A percentile compares a stretch with the other conserved stretches of the same genome.
These are phyloP conservation scores for Artemisia tridentata DNA, from an alignment of 129 eudicot genomes.

Conservation along the genomic window DNA sequence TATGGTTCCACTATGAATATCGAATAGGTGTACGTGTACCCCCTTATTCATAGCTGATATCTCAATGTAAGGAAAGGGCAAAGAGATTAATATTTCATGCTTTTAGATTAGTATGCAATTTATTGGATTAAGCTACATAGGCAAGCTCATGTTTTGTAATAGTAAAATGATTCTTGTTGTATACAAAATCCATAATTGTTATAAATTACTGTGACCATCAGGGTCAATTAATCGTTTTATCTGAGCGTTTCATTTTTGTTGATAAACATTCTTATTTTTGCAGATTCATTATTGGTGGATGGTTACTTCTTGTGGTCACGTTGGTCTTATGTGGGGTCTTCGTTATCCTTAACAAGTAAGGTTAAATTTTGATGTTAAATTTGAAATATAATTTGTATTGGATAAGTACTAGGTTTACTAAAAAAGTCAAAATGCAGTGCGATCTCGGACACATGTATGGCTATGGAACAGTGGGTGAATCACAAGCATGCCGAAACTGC, in stretches of 20 bases:
- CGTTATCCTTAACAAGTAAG: constrained; percentile 85
- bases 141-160: constrained; percentile 34
- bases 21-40: too few species aligned
- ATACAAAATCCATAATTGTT: too few species aligned
- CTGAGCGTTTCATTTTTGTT: constrained; percentile 18
- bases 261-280: constrained; percentile 24
- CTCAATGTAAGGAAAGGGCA: too few species aligned
- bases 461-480: constrained; percentile 94
- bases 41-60: too few species aligned
- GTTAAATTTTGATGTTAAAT: constrained; percentile 3
- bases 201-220: too few species aligned
- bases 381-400: neutral
- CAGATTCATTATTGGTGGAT: constrained; percentile 94
- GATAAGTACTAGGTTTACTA: neutral
- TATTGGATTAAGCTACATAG: too few species aligned
- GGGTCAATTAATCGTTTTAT: neutral
- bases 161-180: too few species aligned
- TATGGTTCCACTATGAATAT: too few species aligned
- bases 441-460: constrained; percentile 76
- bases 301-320: constrained; percentile 89
- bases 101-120: too few species aligned
- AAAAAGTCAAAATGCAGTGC: constrained; percentile 48
- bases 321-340: constrained; percentile 87
- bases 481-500: constrained; percentile 96
- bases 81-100: too few species aligned